Percentiles rank a stretch among this genome's conserved stretches.
Conservation (phyloP, 2,329 filamentous ascomycete genomes). For the Aspergillus floridensis region DNA sequence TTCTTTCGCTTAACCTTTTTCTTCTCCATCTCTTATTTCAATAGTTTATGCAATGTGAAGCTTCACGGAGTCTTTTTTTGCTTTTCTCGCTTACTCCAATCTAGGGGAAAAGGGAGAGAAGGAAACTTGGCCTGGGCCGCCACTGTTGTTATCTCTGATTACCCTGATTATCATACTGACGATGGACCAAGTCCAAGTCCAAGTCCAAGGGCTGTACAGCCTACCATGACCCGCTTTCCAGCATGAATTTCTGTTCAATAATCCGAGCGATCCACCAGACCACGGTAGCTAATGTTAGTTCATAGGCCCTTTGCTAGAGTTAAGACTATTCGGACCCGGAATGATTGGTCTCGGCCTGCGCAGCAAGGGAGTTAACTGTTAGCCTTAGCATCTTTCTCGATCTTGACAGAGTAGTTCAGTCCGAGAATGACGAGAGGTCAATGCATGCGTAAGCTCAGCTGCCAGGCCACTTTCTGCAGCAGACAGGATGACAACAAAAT, state of each 20-base stretch:
- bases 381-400: not conserved
- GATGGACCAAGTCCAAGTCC: not conserved
- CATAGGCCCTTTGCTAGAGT: conserved; percentile 2
- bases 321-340: conserved; percentile 1
- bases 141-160: not conserved
- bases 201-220: not conserved
- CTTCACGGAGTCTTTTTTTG: not conserved
- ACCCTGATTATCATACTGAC: not conserved
- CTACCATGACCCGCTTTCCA: not conserved
- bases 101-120: not conserved
- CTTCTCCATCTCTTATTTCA: not conserved
- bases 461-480: conserved; percentile 2
- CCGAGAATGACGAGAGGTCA: conserved; percentile 7
- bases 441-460: conserved; percentile 9
- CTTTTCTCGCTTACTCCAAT: not conserved
- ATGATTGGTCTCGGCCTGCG: conserved; percentile 3
- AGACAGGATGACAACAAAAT: not conserved
- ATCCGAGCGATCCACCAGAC: not conserved
- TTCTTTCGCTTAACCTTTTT: not conserved
- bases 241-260: not conserved
- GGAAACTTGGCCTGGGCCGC: not conserved
- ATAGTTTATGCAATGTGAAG: not conserved
- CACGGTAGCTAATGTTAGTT: not conserved
- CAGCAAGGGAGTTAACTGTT: conserved; percentile 6
- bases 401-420: not conserved